Evolutionary conservation across 2,329 filamentous ascomycete species (phyloP), one percentile per base, ranked within the genome.

Genomic region (Aspergillus brasiliensis): DNA sequence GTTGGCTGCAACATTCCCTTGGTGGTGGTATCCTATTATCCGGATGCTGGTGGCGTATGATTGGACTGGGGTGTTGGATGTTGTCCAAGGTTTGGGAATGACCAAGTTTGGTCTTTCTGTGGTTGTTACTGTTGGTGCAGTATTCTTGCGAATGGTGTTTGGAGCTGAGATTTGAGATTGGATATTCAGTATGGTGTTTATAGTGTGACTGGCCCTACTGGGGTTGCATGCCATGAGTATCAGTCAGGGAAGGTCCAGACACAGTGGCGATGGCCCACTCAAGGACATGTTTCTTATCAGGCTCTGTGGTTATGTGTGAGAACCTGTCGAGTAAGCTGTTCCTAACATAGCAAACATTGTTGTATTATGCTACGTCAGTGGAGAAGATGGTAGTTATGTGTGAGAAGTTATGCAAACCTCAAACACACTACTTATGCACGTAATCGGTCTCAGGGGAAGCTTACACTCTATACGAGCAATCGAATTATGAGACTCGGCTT

Each of bases 1-100:
- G 56, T 4, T 57, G 17, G 37, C 8, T 7, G 17, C 27, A 7
- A 42, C 56, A 21, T 57, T 17, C 5, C 23, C 56, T 17, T 57
- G 46, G 56, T 57, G 38, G 21, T 51, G 38, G 47, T 57, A 51
- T 28, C 47, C 56, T 15, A 51, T 51, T 5, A 49, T 49, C 4
- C 56, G 56, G 21, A 19, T 19, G 13, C n/a, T 57, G 34, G 34
- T 27, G n/a, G 37, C 37, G 5, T 19, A 46, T 8, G 37, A 38
- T 34, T 40, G 47, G 56, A 21, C n/a, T 27, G 40, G 10, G 52
- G 21, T n/a, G 21, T 31, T 40, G 52, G 27, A 38, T 25, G 38
- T 19, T 8, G 11, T 31, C n/a, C 37, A 42, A 8, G 23, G 8
- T 8, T 11, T 46, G 27, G 38, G 25, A 19, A 8, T 40, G 23